These are phyloP conservation scores for Chlamydomonas reinhardtii DNA, from an alignment of 163 green algal genomes.

Conservation along the genomic window DNA sequence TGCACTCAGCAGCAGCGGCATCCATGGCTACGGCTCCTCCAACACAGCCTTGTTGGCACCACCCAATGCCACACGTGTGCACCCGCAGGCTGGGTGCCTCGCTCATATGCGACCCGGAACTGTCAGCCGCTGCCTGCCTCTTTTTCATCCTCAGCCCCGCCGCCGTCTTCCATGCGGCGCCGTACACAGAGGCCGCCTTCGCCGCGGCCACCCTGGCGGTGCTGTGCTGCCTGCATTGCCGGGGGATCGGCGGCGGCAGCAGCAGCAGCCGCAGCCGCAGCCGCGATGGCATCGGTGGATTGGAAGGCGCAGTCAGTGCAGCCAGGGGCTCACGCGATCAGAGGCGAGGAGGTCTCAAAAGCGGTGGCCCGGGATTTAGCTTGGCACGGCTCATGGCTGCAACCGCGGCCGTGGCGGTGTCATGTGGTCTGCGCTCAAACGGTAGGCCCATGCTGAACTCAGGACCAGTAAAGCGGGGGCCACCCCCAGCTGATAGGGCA, in stretches of 20 bases:
- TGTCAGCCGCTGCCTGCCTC: constrained; percentile 68
- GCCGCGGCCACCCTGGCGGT: constrained; percentile 71
- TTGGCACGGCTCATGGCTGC: not conserved
- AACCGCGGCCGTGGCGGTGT: constrained; percentile 25
- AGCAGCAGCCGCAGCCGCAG: too few species aligned
- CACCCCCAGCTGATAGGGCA: too few species aligned
- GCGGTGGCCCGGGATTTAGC: too few species aligned
- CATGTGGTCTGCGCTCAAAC: constrained; percentile 78
- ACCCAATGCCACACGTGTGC: too few species aligned
- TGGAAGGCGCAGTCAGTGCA: too few species aligned
- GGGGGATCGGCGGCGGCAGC: not conserved
- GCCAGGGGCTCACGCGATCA: too few species aligned
- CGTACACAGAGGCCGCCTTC: constrained; percentile 94
- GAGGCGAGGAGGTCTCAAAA: too few species aligned
- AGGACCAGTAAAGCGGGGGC: not conserved
- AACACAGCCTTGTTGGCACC: too few species aligned
- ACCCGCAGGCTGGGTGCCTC: constrained; percentile 60
- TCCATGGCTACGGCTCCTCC: too few species aligned
- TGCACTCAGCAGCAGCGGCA: too few species aligned
- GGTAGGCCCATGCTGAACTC: constrained; percentile 44
- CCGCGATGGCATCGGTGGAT: too few species aligned
- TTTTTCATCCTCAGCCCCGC: constrained; percentile 87
- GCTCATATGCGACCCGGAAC: constrained; percentile 59
- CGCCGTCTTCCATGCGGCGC: constrained; percentile 83
- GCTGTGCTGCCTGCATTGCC: constrained; percentile 67